A percentile compares a stretch with the other conserved stretches of the same genome.
These are phyloP conservation scores for Kazachstania taianensis DNA, from an alignment of 805 yeast species.

Conservation along the genomic window DNA sequence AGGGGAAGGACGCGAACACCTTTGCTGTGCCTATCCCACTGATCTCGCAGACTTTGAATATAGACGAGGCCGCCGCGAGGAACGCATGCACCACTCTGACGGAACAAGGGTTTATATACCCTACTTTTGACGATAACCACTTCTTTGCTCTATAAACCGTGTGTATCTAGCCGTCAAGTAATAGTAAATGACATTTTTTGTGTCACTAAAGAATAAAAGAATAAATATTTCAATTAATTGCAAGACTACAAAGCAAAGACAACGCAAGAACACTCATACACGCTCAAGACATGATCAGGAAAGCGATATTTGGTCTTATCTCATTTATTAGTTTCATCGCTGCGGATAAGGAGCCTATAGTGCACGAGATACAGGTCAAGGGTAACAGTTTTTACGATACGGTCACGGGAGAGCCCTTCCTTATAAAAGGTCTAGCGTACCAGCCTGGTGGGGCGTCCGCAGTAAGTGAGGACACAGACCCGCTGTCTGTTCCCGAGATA, in stretches of 20 bases:
- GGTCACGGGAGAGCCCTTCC: slow-evolving; percentile 66
- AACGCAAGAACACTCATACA: too few species aligned
- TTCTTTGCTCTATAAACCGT: slow-evolving; percentile 37
- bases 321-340: background rate
- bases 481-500: slow-evolving; percentile 56
- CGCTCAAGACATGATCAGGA: too few species aligned
- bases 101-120: slow-evolving; percentile 60
- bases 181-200: too few species aligned
- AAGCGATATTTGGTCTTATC: background rate
- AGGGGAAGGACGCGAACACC: slow-evolving; percentile 38
- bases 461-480: slow-evolving; percentile 48
- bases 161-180: too few species aligned
- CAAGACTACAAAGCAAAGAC: too few species aligned
- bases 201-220: too few species aligned
- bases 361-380: slow-evolving; percentile 58
- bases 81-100: slow-evolving; percentile 43
- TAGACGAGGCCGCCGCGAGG: slow-evolving; percentile 40
- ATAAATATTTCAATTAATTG: too few species aligned
- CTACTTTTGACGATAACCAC: slow-evolving; percentile 58
- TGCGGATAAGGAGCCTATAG: slow-evolving; percentile 11
- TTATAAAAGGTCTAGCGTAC: slow-evolving; percentile 80
- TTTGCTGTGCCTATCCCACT: slow-evolving; percentile 68
- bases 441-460: slow-evolving; percentile 95
- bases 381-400: slow-evolving; percentile 72
- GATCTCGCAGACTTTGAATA: slow-evolving; percentile 46